Conservation (phyloP, 1,139 yeast genomes). For the Nakaseomyces sp. region DNA sequence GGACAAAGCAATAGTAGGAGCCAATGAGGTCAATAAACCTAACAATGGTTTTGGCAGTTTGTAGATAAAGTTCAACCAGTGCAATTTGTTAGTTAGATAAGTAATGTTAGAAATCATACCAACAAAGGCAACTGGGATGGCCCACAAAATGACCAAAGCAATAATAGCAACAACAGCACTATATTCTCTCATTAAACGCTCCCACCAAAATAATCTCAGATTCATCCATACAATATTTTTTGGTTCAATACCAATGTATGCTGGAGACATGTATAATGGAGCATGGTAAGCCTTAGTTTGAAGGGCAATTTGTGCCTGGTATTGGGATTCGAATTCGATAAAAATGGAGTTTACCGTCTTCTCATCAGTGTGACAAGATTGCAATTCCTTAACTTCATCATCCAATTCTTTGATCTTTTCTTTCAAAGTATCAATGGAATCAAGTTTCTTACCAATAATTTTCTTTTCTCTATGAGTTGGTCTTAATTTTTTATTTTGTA, state of each 20-base stretch:
- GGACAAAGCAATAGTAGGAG: constrained; percentile 63
- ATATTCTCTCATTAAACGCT: constrained; percentile 41
- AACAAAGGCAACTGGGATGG: constrained; percentile 80
- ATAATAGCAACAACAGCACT: constrained; percentile 47
- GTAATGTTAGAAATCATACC: constrained; percentile 72
- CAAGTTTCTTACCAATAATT: constrained; percentile 19
- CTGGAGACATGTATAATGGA: constrained; percentile 34
- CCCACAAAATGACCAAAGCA: constrained; percentile 66
- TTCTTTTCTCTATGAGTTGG: constrained; percentile 56
- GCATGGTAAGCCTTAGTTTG: constrained; percentile 40
- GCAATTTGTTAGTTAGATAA: constrained; percentile 50
- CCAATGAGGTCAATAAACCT: constrained; percentile 63
- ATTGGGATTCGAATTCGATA: constrained; percentile 62
- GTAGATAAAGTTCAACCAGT: constrained; percentile 54
- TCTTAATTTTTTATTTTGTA: constrained; percentile 50
- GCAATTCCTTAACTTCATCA: constrained; percentile 21
- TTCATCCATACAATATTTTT: constrained; percentile 59
- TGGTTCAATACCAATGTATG: constrained; percentile 54
- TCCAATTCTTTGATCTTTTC: not conserved
- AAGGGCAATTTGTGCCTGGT: constrained; percentile 58
- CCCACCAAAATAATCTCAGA: constrained; percentile 52
- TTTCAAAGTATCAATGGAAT: constrained; percentile 41
- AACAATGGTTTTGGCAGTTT: constrained; percentile 47
- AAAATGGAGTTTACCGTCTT: constrained; percentile 55
- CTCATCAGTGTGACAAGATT: constrained; percentile 30